These are phyloP conservation scores for Pseudogymnoascus sp. DNA, from an alignment of 2,329 filamentous ascomycete genomes.

Conservation along the genomic window DNA sequence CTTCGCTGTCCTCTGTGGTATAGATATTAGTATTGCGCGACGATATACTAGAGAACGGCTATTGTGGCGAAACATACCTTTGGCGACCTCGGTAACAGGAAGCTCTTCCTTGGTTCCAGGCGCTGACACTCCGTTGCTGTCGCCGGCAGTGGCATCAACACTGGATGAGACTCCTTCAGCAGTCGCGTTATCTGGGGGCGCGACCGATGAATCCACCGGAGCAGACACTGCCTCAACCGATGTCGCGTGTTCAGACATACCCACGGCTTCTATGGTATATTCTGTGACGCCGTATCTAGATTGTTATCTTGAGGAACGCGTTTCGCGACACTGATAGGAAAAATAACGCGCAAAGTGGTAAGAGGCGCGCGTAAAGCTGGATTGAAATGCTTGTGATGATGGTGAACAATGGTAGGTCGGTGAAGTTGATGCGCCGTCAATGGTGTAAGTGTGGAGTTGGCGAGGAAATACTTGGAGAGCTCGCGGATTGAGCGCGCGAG, in stretches of 20 bases:
- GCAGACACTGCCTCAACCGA: neutral
- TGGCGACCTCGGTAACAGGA: neutral
- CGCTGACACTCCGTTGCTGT: slow-evolving; percentile 3
- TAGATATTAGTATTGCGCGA: neutral
- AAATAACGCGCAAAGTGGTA: slow-evolving; percentile 8
- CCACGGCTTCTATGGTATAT: slow-evolving; percentile 6
- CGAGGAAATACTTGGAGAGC: slow-evolving; percentile 4
- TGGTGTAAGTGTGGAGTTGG: slow-evolving; percentile 1
- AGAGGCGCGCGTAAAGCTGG: neutral
- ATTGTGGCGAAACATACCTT: neutral
- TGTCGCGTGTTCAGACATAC: slow-evolving; percentile 10
- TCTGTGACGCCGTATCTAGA: slow-evolving; percentile 2
- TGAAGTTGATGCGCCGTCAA: slow-evolving; percentile 8
- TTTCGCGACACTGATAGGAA: slow-evolving; percentile 3
- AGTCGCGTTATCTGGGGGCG: neutral
- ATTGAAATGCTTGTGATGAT: neutral
- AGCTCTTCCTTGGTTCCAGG: neutral
- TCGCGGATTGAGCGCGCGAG: slow-evolving; percentile 9
- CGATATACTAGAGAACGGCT: neutral
- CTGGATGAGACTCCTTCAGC: neutral
- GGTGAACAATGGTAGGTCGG: slow-evolving; percentile 4
- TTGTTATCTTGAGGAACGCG: neutral
- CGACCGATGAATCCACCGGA: slow-evolving; percentile 4
- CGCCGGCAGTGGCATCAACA: neutral
- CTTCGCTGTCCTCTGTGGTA: slow-evolving; percentile 15